Evolutionary conservation across 768 basidiomycete species (phyloP).

Genomic region (Tricholoma furcatifolium): DNA sequence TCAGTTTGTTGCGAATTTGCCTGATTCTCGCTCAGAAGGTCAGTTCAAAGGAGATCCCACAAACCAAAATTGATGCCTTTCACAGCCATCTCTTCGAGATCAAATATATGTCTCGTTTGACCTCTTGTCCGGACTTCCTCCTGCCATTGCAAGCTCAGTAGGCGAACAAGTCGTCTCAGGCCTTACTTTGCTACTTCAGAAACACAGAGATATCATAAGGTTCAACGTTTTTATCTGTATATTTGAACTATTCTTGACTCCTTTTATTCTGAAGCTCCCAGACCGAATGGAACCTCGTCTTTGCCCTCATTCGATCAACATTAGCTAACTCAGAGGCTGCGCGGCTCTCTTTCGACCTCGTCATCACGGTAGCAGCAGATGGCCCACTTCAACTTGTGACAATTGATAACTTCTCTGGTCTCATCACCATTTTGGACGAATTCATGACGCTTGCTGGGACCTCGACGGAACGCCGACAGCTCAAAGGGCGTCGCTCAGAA

Average conservation of each 20-base stretch:
- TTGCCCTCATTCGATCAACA: constrained; percentile 84
- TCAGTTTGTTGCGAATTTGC: constrained; percentile 83
- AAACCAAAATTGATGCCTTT: constrained; percentile 7
- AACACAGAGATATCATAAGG: constrained; percentile 73
- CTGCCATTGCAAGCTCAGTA: constrained; percentile 73
- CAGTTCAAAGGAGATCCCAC: constrained; percentile 18
- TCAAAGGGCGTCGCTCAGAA: constrained; percentile 49
- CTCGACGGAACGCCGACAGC: constrained; percentile 56
- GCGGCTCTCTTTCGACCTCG: constrained; percentile 77
- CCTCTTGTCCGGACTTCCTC: constrained; percentile 77
- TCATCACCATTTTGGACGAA: constrained; percentile 81
- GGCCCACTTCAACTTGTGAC: constrained; percentile 61
- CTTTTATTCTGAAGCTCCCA: constrained; percentile 55
- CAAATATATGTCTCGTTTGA: constrained; percentile 96
- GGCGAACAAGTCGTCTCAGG: constrained; percentile 92
- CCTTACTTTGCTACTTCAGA: constrained; percentile 73
- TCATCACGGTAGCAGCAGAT: constrained; percentile 63
- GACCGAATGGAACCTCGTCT: constrained; percentile 95
- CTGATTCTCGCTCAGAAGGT: constrained; percentile 80
- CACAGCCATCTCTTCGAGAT: constrained; percentile 78
- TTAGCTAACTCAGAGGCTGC: constrained; percentile 86
- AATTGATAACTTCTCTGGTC: constrained; percentile 75
- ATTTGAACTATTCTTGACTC: not conserved
- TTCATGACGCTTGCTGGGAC: constrained; percentile 76
- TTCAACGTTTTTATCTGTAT: constrained; percentile 19